Base-by-base conservation (phyloP, 495 filamentous ascomycete genomes). In the Daldinia decipiens region DNA sequence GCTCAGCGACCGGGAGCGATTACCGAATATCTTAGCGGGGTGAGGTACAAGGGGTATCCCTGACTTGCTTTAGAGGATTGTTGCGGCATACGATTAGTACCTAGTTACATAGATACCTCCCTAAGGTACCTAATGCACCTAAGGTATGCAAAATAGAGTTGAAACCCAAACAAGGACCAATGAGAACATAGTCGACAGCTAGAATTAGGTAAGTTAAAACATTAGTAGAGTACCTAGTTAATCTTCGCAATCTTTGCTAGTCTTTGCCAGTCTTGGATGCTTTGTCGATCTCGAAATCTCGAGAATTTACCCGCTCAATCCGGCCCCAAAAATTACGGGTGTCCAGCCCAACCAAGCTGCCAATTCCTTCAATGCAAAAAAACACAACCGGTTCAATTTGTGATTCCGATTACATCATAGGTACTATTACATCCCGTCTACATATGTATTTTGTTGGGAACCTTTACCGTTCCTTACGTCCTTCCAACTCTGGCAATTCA, bases 231-330 rank as follows among this genome's bases (percentile, higher is more conserved):
- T 45, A n/a, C n/a, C n/a, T n/a, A n/a, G n/a, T n/a, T n/a, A 45
- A 45, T 45, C 40, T 19, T 34, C 32, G 32, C 31, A 32, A 11
- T 32, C 31, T 32, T 32, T 32, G 31, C 8, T 57, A 34, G 38
- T 59, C 36, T 55, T 66, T 5, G 34, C 0, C 4, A 34, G 38
- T 24, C 50, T 56, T 40, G 31, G 32, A 36, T 15, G 38, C 38
- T 43, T 53, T 53, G 50, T 68, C 70, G 70, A 72, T 72, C 70
- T 68, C 38, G 70, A 72, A 63, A 24, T 63, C 11, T 68, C 70
- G 59, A 68, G 64, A 72, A 72, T 72, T 72, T 72, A 72, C 70
- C 70, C 70, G 70, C 26, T 62, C 38, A 65, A 61, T 68, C 70
- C 65, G 59, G 43, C 11, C 32, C 59, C 36, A 43, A 50, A 59